Evolutionary conservation across 805 yeast species (phyloP), one percentile per base, ranked within the genome.

Genomic region (Starmerella floricola): DNA sequence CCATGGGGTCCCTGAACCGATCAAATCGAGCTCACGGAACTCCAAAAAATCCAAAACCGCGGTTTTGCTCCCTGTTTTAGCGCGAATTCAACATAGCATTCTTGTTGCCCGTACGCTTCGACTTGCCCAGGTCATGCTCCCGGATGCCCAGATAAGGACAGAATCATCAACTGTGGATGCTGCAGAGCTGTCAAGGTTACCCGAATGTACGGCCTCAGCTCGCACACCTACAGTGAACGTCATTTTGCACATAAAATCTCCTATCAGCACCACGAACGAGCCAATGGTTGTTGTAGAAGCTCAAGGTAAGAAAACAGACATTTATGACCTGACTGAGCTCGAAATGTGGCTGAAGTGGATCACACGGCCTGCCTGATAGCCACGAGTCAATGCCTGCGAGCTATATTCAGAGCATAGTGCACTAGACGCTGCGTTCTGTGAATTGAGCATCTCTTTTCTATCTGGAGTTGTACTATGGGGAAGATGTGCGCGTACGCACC

Each of bases 261-360:
- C 51, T 2, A 24, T 48, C 20, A 23, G 31, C 13, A 29, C 20
- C 16, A 13, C 37, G 3, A 31, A 38, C 12, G 38, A 34, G 28
- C 46, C 51, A 1, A 36, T 41, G 21, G 42, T 43, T 8, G 23
- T 21, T 2, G 34, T 27, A 8, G 20, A 26, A 2, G n/a, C 40
- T 3, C 31, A 18, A 13, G 32, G 11, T 16, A 6, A 24, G 19
- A n/a, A 23, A 13, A 51, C 57, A 2, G 49, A 48, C 1, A 51
- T 62, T 34, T 55, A 56, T 43, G 63, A 60, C 36, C 47, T 60
- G 26, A 48, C 52, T 8, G 65, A 61, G 47, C 50, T 62, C 10
- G 65, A 62, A 44, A 53, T 54, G 13, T 62, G 65, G 65, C 46
- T 61, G 27, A 49, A 50, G 31, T 60, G 63, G 62, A 45, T 35